Evolutionary conservation across 441 rosid genomes (phyloP).

Genomic region (Gossypium schwendimanii): DNA sequence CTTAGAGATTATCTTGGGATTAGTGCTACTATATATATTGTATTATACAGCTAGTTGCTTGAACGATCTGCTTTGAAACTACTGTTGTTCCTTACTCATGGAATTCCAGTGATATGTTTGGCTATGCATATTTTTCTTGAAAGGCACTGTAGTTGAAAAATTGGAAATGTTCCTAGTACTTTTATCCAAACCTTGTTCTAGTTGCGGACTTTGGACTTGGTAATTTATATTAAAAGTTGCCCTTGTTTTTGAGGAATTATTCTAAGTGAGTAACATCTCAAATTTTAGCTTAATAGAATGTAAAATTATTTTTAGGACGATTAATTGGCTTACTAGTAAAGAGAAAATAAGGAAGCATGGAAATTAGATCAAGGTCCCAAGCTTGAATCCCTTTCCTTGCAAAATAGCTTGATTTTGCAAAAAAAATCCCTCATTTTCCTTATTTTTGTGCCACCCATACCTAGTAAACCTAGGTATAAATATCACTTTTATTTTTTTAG

Average conservation of each 20-base stretch:
- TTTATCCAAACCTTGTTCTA: neutral
- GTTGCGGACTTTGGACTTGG: neutral
- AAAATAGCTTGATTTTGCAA: too few species aligned
- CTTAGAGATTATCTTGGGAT: conserved; percentile 86
- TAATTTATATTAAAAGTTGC: neutral
- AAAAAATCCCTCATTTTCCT: too few species aligned
- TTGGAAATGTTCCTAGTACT: neutral
- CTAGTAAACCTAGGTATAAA: too few species aligned
- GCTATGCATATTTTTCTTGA: conserved; percentile 1
- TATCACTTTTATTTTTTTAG: too few species aligned
- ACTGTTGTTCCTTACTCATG: conserved; percentile 54
- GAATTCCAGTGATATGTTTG: conserved; percentile 65
- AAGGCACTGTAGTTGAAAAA: neutral
- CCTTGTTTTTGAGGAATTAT: neutral
- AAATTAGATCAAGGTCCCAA: too few species aligned
- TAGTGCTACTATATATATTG: conserved; percentile 71
- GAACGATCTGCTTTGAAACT: conserved; percentile 50
- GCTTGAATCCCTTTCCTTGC: too few species aligned
- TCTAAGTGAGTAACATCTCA: neutral
- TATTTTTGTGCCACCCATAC: too few species aligned
- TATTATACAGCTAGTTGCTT: conserved; percentile 53
- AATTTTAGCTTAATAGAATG: too few species aligned
- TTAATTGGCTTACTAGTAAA: too few species aligned
- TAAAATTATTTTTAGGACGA: too few species aligned
- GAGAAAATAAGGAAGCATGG: too few species aligned